A percentile compares a stretch with the other conserved stretches of the same genome.
These are phyloP conservation scores for Nothophytophthora sp. DNA, from an alignment of 352 stramenopile species.

Conservation along the genomic window DNA sequence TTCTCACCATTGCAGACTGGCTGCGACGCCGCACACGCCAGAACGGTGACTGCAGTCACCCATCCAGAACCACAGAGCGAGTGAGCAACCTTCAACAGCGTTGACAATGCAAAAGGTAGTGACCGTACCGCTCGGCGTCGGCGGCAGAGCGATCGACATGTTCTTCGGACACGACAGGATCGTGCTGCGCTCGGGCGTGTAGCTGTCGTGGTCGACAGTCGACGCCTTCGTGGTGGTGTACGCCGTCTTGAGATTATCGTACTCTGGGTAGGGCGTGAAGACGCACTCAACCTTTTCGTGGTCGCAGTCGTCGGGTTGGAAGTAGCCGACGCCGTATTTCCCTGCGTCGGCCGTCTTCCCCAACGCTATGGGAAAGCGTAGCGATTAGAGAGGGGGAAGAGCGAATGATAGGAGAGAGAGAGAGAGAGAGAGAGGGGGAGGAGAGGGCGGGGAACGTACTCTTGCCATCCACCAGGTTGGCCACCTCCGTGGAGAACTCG, in stretches of 20 bases:
- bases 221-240: constrained; percentile 57
- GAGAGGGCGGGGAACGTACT: constrained; percentile 21
- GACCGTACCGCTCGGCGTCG: constrained; percentile 35
- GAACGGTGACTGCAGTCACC: constrained; percentile 20
- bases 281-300: constrained; percentile 27
- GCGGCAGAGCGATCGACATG: constrained; percentile 43
- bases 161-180: constrained; percentile 45
- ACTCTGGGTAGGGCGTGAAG: constrained; percentile 40
- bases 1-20: constrained; percentile 43
- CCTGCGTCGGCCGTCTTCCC: constrained; percentile 35
- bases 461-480: constrained; percentile 45
- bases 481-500: constrained; percentile 68
- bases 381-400: too few relatives aligned
- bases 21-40: constrained; percentile 38
- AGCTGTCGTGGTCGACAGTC: constrained; percentile 39
- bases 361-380: too few relatives aligned
- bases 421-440: too few relatives aligned
- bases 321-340: too few relatives aligned
- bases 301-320: too few relatives aligned
- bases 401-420: background rate
- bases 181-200: constrained; percentile 30
- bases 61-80: background rate
- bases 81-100: constrained; percentile 7
- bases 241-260: constrained; percentile 52
- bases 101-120: too few relatives aligned